Percentiles rank a stretch among this genome's conserved stretches.
These are phyloP conservation scores for Mucor piriformis DNA, from an alignment of 371 early-diverging fungal genomes.

Conservation along the genomic window DNA sequence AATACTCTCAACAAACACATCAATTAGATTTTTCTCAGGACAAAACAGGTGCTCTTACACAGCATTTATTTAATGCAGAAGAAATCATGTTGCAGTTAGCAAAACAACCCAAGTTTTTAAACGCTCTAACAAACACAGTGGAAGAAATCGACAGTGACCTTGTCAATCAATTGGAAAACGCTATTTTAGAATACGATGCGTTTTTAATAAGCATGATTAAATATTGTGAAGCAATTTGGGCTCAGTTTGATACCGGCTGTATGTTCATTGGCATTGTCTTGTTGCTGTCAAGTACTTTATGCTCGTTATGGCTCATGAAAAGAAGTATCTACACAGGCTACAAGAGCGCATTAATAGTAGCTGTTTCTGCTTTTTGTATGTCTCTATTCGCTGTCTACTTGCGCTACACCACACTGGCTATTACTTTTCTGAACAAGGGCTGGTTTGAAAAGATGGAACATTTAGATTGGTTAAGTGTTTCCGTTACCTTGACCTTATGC, in stretches of 20 bases:
- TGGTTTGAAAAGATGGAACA: constrained; percentile 49
- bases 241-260: constrained; percentile 81
- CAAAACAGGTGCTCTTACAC: constrained; percentile 21
- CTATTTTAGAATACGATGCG: constrained; percentile 53
- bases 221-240: constrained; percentile 85
- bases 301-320: constrained; percentile 12
- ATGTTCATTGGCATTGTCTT: constrained; percentile 66
- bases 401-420: background rate
- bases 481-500: constrained; percentile 11
- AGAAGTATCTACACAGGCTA: no score
- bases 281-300: constrained; percentile 29
- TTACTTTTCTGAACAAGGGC: background rate
- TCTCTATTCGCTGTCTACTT: background rate
- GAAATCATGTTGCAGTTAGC: constrained; percentile 22
- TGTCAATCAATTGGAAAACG: constrained; percentile 45
- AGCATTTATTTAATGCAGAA: constrained; percentile 35
- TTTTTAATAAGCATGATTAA: constrained; percentile 71
- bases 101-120: constrained; percentile 31
- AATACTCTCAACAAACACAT: constrained; percentile 43
- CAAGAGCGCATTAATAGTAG: background rate
- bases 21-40: constrained; percentile 36
- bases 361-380: background rate
- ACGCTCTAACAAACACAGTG: background rate
- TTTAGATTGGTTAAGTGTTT: constrained; percentile 31
- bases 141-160: no score